A percentile compares a stretch with the other conserved stretches of the same genome.
Conservation (phyloP, 164 flowering plant species). For the Pachysandra terminalis region DNA sequence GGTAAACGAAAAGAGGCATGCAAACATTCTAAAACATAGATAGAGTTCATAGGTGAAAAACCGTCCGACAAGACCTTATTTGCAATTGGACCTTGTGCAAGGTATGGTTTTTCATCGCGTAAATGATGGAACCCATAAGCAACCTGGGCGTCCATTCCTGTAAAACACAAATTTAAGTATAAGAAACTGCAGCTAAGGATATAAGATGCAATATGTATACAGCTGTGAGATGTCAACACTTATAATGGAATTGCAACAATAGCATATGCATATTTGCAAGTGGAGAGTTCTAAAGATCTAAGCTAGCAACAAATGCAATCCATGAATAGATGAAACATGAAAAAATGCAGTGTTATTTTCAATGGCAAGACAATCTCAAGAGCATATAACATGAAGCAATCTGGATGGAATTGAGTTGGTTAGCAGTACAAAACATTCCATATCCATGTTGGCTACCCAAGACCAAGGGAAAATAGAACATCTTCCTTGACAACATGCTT, state of each 20-base stretch:
- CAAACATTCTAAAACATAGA: background rate
- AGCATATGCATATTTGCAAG: background rate
- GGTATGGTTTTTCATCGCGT: conserved; percentile 91
- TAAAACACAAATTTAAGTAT: conserved; percentile 7
- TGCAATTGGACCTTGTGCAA: conserved; percentile 92
- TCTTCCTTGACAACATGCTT: background rate
- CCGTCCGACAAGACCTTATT: conserved; percentile 62
- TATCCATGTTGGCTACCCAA: background rate
- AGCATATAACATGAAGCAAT: background rate
- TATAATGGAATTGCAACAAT: background rate
- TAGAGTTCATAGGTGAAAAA: background rate
- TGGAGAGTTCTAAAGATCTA: background rate
- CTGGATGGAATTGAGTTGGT: background rate
- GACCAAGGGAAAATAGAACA: background rate
- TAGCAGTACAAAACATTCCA: background rate
- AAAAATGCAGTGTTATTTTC: background rate
- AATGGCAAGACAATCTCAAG: background rate
- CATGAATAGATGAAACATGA: background rate
- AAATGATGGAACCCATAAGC: conserved; percentile 98
- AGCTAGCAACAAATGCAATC: background rate
- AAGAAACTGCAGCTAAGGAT: conserved; percentile 5
- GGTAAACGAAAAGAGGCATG: background rate
- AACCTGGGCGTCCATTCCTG: conserved; percentile 99
- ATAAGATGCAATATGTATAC: background rate
- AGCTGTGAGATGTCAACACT: background rate